A percentile compares a stretch with the other conserved stretches of the same genome.
Evolutionary conservation across 768 basidiomycete genomes (phyloP).

Genomic region (Imleria badia): DNA sequence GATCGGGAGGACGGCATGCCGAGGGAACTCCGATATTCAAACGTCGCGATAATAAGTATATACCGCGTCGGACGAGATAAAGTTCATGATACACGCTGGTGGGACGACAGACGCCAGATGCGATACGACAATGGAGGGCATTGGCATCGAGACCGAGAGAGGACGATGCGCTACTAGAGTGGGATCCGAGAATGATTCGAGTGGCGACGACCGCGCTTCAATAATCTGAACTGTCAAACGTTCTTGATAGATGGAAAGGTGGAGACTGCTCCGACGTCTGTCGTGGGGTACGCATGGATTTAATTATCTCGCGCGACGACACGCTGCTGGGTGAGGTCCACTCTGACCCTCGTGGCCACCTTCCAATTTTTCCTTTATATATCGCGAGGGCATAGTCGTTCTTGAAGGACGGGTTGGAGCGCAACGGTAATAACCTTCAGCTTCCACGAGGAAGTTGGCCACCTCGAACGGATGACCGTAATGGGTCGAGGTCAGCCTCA

Average conservation of each 20-base stretch:
- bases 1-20: constrained; percentile 4
- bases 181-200: constrained; percentile 41
- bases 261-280: constrained; percentile 14
- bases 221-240: constrained; percentile 42
- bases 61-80: constrained; percentile 41
- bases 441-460: neutral
- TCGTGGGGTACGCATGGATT: neutral
- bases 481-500: neutral
- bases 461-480: neutral
- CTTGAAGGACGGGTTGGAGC: too few species aligned
- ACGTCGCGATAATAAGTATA: constrained; percentile 44
- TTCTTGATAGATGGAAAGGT: constrained; percentile 13
- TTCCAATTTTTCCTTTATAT: constrained; percentile 21
- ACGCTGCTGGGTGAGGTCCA: constrained; percentile 22
- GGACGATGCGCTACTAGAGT: constrained; percentile 43
- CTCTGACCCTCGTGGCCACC: neutral
- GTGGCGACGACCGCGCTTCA: constrained; percentile 19
- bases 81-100: constrained; percentile 30
- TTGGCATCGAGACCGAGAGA: constrained; percentile 14
- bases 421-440: neutral
- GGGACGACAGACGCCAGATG: too few species aligned
- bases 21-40: constrained; percentile 34
- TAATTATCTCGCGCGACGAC: neutral
- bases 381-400: neutral
- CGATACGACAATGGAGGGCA: too few species aligned